Evolutionary conservation across 1,284 basidiomycete species (phyloP), one percentile per base, ranked within the genome.

Genomic region (Athelia sp.): DNA sequence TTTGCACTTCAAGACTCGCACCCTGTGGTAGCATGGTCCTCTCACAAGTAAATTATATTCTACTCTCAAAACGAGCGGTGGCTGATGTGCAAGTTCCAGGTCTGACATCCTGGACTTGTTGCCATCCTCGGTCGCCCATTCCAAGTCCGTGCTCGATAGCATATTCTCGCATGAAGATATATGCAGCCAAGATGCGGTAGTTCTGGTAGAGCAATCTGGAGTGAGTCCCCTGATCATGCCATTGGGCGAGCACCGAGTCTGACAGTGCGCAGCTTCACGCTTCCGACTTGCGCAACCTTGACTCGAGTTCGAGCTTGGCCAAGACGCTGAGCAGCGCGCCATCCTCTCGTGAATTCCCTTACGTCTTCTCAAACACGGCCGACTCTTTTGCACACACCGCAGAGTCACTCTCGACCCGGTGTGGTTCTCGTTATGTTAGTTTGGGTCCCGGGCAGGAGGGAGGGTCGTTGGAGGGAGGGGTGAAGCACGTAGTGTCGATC

Each of bases 21-120:
- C 2, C 85, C 86, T 2, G 60, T 88, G 13, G 62, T 89, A 6
- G 76, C 78, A n/a, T 89, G 87, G 87, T 80, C 85, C 1, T 84
- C 84, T 21, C 68, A 74, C 48, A 74, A 70, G 84, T 85, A 62
- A 21, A 54, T 57, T 17, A 36, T 36, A 4, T 19, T 4, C n/a
- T 38, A 17, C 4, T 26, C 19, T 31, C 21, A 42, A 38, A 44
- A 40, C 32, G 10, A 48, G 23, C 50, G 34, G 53, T 50, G 44
- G 58, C 42, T 45, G 38, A 45, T 13, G 45, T 50, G 47, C 4
- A 29, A 40, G 32, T 45, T 48, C 3, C 55, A 84, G 82, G 53
- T 78, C 77, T 43, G 65, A 65, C 55, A 59, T 68, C 31, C 69
- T 85, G 43, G 69, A 73, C 53, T 59, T 60, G 19, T 62, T 77